Conservation (phyloP, 371 early-diverging fungal genomes). For the Syncephalastrum sp. region DNA sequence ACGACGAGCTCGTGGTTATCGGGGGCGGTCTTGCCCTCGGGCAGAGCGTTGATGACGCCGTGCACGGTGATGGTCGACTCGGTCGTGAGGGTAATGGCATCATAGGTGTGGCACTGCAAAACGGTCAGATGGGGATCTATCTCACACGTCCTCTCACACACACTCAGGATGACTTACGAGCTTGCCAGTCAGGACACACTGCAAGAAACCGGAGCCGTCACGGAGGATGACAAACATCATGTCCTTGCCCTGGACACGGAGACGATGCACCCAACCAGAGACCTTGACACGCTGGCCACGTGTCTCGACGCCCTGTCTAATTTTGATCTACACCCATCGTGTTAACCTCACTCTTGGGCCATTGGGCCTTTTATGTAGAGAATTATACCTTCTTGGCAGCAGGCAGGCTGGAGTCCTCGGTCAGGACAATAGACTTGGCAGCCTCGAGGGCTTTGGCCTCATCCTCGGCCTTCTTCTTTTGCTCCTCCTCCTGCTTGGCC, state of each 20-base stretch:
- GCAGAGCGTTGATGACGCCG: slow-evolving; percentile 86
- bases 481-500: slow-evolving; percentile 68
- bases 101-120: slow-evolving; percentile 87
- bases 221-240: slow-evolving; percentile 93
- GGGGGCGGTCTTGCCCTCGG: slow-evolving; percentile 95
- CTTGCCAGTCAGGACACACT: slow-evolving; percentile 88
- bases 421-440: slow-evolving; percentile 79
- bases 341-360: neutral
- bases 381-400: slow-evolving; percentile 62
- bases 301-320: slow-evolving; percentile 62
- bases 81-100: slow-evolving; percentile 88
- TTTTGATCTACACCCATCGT: slow-evolving; percentile 71
- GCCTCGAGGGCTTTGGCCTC: slow-evolving; percentile 81
- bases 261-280: slow-evolving; percentile 96
- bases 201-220: slow-evolving; percentile 94
- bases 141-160: neutral
- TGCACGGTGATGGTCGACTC: slow-evolving; percentile 92
- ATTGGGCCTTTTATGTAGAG: neutral
- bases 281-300: slow-evolving; percentile 86
- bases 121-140: neutral
- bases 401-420: slow-evolving; percentile 77
- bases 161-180: slow-evolving; percentile 53
- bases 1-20: slow-evolving; percentile 93
- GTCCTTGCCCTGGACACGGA: slow-evolving; percentile 95
- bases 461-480: slow-evolving; percentile 65